Percentiles rank a stretch among this genome's conserved stretches.
Evolutionary conservation across 2,329 filamentous ascomycete genomes (phyloP).

Genomic region (Rhytidhysteron rufulum): DNA sequence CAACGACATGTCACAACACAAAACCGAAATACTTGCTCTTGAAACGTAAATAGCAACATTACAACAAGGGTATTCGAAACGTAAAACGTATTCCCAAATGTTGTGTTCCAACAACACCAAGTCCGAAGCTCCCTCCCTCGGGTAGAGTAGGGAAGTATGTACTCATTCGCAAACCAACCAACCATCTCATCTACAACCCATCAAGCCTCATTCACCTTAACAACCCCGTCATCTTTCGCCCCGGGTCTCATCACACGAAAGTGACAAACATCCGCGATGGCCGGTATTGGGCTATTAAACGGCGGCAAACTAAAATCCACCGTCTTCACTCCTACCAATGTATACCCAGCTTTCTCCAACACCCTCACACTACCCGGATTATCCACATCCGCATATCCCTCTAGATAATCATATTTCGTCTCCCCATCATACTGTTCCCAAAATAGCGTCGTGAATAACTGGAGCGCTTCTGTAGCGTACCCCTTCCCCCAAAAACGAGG

Average conservation of each 20-base stretch:
- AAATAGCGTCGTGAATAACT: conserved; percentile 39
- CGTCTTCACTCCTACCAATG: conserved; percentile 41
- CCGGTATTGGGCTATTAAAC: conserved; percentile 35
- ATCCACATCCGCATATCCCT: conserved; percentile 45
- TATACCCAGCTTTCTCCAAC: conserved; percentile 55
- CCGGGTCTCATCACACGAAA: conserved; percentile 27
- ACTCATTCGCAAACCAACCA: no score
- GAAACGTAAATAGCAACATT: no score
- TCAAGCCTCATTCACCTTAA: no score
- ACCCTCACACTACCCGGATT: conserved; percentile 57
- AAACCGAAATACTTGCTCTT: no score
- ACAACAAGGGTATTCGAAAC: no score
- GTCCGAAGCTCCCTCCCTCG: no score
- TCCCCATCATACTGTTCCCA: conserved; percentile 33
- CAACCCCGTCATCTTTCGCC: background rate
- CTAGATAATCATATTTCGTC: conserved; percentile 32
- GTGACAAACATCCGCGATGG: conserved; percentile 33
- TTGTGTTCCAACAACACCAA: no score
- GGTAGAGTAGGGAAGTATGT: no score
- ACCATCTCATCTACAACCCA: no score
- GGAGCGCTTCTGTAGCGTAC: conserved; percentile 43
- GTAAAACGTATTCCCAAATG: no score
- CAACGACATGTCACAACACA: no score
- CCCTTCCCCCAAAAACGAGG: conserved; percentile 37
- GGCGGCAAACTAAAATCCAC: no score